A percentile compares a stretch with the other conserved stretches of the same genome.
Conservation (phyloP, 2,329 filamentous ascomycete species). For the Fusarium anthophilum region DNA sequence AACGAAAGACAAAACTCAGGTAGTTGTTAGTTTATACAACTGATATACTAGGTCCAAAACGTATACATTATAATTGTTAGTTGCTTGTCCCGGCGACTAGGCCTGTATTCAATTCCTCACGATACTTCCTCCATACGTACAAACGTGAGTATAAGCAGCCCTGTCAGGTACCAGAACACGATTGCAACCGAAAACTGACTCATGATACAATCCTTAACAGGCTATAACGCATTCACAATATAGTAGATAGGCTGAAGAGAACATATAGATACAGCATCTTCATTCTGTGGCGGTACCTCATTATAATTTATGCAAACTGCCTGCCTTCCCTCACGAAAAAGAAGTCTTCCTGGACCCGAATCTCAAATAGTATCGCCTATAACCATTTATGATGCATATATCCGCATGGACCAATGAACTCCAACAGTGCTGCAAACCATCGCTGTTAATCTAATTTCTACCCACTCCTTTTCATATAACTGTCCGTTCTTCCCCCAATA, state of each 20-base stretch:
- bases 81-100: background rate
- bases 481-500: background rate
- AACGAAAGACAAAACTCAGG: background rate
- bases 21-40: background rate
- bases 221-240: background rate
- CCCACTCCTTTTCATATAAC: background rate
- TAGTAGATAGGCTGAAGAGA: background rate
- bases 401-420: constrained; percentile 33
- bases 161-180: background rate
- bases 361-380: background rate
- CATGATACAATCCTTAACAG: background rate
- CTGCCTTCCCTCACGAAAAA: background rate
- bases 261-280: background rate
- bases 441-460: constrained; percentile 17
- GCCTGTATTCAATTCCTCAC: background rate
- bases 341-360: constrained; percentile 7
- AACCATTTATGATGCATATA: constrained; percentile 24
- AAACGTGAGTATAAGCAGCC: background rate
- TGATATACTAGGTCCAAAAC: background rate
- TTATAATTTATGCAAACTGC: constrained; percentile 34
- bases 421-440: constrained; percentile 33
- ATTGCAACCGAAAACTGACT: background rate
- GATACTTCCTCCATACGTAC: background rate
- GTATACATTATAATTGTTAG: background rate
- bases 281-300: constrained; percentile 28